Percentiles rank a stretch among this genome's conserved stretches.
These are phyloP conservation scores for Avena eriantha DNA, from an alignment of 176 grass and related monocot species.

Conservation along the genomic window DNA sequence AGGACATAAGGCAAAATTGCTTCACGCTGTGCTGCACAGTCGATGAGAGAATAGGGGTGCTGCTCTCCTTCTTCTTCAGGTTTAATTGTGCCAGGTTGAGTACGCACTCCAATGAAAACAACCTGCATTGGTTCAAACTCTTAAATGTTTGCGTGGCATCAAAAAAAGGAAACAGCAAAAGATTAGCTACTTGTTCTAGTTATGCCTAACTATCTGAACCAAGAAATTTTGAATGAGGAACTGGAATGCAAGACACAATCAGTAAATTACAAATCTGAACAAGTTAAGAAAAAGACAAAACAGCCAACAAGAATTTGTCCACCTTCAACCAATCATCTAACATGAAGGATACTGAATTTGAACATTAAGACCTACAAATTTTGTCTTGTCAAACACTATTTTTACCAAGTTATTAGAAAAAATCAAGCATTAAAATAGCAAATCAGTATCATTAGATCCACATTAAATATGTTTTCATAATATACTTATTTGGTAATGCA, in stretches of 20 bases:
- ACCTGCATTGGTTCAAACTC: conserved; percentile 54
- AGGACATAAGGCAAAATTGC: conserved; percentile 84
- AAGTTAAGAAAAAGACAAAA: not conserved
- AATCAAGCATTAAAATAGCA: not conserved
- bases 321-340: not conserved
- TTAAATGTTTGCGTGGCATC: not conserved
- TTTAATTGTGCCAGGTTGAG: conserved; percentile 91
- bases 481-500: not conserved
- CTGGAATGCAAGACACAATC: not conserved
- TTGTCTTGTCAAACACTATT: not conserved
- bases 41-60: conserved; percentile 79
- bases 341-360: not conserved
- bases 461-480: not conserved
- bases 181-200: not conserved
- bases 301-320: not conserved
- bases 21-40: conserved; percentile 78
- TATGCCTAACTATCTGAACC: not conserved
- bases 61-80: conserved; percentile 96
- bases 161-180: not conserved
- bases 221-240: not conserved
- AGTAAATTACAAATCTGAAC: conserved; percentile 1
- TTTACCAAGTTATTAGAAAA: not conserved
- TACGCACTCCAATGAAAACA: conserved; percentile 87
- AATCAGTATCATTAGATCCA: not conserved
- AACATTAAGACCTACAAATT: not conserved